Base-by-base conservation (phyloP, 352 stramenopile genomes). In the Blastocystis hominis region DNA sequence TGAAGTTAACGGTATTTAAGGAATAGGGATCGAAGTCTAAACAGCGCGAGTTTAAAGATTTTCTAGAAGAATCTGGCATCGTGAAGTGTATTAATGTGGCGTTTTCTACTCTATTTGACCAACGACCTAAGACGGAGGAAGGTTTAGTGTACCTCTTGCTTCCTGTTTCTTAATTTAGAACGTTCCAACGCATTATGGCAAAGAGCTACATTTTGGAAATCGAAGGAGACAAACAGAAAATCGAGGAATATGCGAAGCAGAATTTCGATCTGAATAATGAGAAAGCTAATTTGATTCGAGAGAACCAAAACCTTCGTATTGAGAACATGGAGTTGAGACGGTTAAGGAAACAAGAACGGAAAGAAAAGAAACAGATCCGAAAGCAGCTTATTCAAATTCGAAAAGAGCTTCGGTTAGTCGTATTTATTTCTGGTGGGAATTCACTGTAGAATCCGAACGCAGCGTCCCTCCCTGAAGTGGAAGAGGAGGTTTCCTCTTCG, bases 31-130 rank as follows among this genome's bases (percentile, higher is more conserved):
- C 68, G 4, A 56, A 10, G 20, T 36, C 68, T 3, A 78, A 78
- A 42, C n/a, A 55, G 42, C n/a, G n/a, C 10, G 68, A 78, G 68
- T 78, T 78, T 40, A 78, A 78, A 47, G 68, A 56, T 34, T 78
- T 78, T 78, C 44, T 78, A 34, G 68, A 78, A 30, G 44, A 78
- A 38, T 78, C 68, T 36, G 68, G 68, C 15, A 78, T 78, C 2
- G 68, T 78, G 10, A 56, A 78, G 68, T 78, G 68, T 78, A 78
- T 78, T 30, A 78, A 30, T 13, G 68, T 78, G 7, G 68, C 68
- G 24, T 78, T 78, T 47, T 38, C 17, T 61, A 17, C 38, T 56
- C 44, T 78, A 4, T 78, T 61, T 55, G 17, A 38, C n/a, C 20
- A 30, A 15, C 13, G 30, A 15, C 68, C 68, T 0, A 56, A 56